These are phyloP conservation scores for Lanmaoa pseudosensibilis DNA, from an alignment of 768 basidiomycete species.

Conservation along the genomic window DNA sequence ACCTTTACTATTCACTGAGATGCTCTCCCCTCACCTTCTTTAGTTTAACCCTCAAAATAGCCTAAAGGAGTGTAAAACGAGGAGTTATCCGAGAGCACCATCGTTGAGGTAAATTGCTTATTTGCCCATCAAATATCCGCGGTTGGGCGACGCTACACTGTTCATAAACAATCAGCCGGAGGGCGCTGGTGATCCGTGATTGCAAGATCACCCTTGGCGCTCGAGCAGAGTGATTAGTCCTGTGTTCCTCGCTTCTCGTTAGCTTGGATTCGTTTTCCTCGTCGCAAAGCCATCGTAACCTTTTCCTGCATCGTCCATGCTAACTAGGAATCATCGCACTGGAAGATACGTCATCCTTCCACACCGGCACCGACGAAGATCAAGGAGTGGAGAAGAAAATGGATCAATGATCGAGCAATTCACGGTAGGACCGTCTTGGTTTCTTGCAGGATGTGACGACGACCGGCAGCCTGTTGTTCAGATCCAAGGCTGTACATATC, in stretches of 20 bases:
- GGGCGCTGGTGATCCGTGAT: neutral
- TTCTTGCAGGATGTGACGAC: neutral
- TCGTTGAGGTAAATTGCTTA: neutral
- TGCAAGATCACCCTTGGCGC: slow-evolving; percentile 3
- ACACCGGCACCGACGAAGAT: neutral
- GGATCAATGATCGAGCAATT: slow-evolving; percentile 3
- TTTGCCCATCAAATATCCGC: neutral
- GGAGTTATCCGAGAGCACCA: neutral
- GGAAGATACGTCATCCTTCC: slow-evolving; percentile 25
- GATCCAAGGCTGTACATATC: slow-evolving; percentile 1
- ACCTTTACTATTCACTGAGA: too few species aligned
- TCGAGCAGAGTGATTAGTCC: neutral
- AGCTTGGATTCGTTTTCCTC: neutral
- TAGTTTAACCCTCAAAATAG: too few species aligned
- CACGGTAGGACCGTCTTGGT: neutral
- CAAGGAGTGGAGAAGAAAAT: neutral
- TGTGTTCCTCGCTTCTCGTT: neutral
- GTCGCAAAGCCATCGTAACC: neutral
- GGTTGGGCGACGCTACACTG: neutral
- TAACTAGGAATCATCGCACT: slow-evolving; percentile 14
- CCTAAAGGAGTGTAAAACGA: too few species aligned
- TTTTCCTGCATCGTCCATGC: too few species aligned
- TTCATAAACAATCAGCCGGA: neutral
- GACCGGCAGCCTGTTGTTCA: neutral
- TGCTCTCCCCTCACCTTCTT: neutral